A percentile compares a stretch with the other conserved stretches of the same genome.
These are phyloP conservation scores for Lathyrus aphaca DNA, from an alignment of 306 rosid genomes.

Conservation along the genomic window DNA sequence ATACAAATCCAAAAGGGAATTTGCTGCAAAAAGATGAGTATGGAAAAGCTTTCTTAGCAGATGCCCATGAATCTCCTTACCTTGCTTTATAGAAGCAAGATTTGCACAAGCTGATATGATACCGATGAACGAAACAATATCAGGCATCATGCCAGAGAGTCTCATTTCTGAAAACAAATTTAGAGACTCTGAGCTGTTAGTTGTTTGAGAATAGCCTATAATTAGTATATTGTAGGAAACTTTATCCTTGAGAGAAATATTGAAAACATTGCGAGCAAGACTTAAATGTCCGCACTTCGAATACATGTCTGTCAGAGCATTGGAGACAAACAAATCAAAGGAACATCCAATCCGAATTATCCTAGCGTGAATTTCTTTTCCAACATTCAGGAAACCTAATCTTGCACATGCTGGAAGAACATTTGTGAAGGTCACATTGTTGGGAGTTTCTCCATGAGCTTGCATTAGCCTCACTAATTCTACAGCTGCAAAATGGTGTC, in stretches of 20 bases:
- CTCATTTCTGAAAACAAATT: slow-evolving; percentile 75
- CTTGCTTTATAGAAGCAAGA: slow-evolving; percentile 69
- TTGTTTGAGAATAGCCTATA: slow-evolving; percentile 72
- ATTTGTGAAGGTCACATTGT: slow-evolving; percentile 74
- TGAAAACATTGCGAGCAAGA: slow-evolving; percentile 72
- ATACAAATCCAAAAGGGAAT: slow-evolving; percentile 82
- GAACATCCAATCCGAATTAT: slow-evolving; percentile 51
- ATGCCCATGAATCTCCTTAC: slow-evolving; percentile 81
- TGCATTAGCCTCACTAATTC: slow-evolving; percentile 72
- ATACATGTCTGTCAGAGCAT: slow-evolving; percentile 88
- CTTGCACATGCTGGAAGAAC: slow-evolving; percentile 89
- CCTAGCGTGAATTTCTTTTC: slow-evolving; percentile 83
- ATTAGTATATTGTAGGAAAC: slow-evolving; percentile 80
- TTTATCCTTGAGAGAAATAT: slow-evolving; percentile 62
- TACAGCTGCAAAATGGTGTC: slow-evolving; percentile 63
- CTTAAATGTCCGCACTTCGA: slow-evolving; percentile 64
- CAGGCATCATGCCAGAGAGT: slow-evolving; percentile 57
- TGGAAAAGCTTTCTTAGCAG: slow-evolving; percentile 53
- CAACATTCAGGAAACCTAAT: slow-evolving; percentile 60
- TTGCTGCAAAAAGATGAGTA: slow-evolving; percentile 66
- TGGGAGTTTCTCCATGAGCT: slow-evolving; percentile 62
- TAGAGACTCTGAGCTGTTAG: slow-evolving; percentile 60
- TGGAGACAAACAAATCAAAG: slow-evolving; percentile 71
- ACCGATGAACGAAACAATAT: slow-evolving; percentile 77
- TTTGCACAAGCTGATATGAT: slow-evolving; percentile 83